A percentile compares a stretch with the other conserved stretches of the same genome.
phyloP scores from a whole-genome alignment of 2,329 filamentous ascomycete species.

The Aspergillus sp. region DNA sequence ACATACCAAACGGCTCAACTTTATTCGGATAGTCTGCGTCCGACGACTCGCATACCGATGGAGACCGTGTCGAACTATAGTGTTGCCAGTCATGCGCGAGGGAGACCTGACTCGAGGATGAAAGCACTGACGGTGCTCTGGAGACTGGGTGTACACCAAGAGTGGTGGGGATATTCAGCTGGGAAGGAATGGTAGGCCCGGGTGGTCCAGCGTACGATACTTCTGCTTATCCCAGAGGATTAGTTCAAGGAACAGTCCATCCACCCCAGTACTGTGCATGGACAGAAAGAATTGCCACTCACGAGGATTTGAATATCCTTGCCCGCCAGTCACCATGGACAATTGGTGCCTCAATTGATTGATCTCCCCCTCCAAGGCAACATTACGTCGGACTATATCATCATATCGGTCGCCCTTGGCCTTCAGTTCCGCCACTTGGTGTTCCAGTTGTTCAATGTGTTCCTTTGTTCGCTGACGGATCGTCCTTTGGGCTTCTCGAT shows the following conservation, averaged over 20 bases:
- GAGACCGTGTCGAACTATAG: constrained; percentile 21
- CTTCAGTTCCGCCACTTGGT: constrained; percentile 49
- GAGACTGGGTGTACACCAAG: constrained; percentile 12
- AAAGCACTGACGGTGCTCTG: constrained; percentile 18
- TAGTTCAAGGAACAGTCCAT: no score
- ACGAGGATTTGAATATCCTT: constrained; percentile 12
- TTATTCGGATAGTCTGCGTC: constrained; percentile 20
- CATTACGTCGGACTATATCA: constrained; percentile 49
- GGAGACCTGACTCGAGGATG: constrained; percentile 20
- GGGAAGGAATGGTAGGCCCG: constrained; percentile 17
- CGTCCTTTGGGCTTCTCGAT: constrained; percentile 56
- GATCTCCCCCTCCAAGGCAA: constrained; percentile 52
- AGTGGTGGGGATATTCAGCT: constrained; percentile 18
- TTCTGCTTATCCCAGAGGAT: constrained; percentile 7
- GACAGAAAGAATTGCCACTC: no score
- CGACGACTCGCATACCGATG: constrained; percentile 22
- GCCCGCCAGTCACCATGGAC: constrained; percentile 20
- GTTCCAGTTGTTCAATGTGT: constrained; percentile 55
- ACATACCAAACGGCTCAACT: constrained; percentile 17
- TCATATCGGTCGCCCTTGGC: constrained; percentile 48
- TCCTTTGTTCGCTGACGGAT: constrained; percentile 57
- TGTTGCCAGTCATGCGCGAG: constrained; percentile 23
- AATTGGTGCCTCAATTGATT: constrained; percentile 48
- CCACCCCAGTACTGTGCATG: no score
- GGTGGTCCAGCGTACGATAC: constrained; percentile 13